These are phyloP conservation scores for Camelina sativa DNA, from an alignment of 345 rosid species.

Conservation along the genomic window DNA sequence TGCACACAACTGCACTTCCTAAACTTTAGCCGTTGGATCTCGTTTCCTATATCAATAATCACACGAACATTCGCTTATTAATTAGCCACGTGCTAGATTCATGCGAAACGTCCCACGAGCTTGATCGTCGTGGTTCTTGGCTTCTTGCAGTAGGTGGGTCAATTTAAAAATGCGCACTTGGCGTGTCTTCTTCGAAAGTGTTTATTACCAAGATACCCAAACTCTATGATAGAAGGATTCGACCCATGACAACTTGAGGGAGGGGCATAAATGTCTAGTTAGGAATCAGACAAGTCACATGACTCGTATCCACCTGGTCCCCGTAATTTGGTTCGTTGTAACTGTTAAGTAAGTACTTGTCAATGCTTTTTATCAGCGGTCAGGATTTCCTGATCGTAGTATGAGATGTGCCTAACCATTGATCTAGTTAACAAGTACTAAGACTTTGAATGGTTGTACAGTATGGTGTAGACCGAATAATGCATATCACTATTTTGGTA, in stretches of 20 bases:
- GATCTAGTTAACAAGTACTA: constrained; percentile 23
- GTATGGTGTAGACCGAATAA: no score
- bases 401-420: constrained; percentile 31
- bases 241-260: not conserved
- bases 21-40: constrained; percentile 18
- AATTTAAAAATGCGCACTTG: constrained; percentile 29
- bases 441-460: no score
- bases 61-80: not conserved
- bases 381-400: not conserved
- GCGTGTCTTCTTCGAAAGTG: constrained; percentile 1
- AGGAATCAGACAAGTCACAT: constrained; percentile 13
- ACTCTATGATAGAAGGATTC: not conserved
- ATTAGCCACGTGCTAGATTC: constrained; percentile 20
- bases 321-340: not conserved
- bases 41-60: not conserved
- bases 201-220: not conserved
- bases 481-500: no score
- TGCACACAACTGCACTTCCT: not conserved
- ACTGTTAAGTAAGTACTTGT: constrained; percentile 1
- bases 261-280: constrained; percentile 23
- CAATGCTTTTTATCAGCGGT: constrained; percentile 25
- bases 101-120: constrained; percentile 11
- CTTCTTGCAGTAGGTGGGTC: constrained; percentile 20
- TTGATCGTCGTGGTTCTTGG: constrained; percentile 20
- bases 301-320: constrained; percentile 20